Evolutionary conservation across 2,329 filamentous ascomycete species (phyloP), one percentile per base, ranked within the genome.

Genomic region (Arthrocladium fulminans): DNA sequence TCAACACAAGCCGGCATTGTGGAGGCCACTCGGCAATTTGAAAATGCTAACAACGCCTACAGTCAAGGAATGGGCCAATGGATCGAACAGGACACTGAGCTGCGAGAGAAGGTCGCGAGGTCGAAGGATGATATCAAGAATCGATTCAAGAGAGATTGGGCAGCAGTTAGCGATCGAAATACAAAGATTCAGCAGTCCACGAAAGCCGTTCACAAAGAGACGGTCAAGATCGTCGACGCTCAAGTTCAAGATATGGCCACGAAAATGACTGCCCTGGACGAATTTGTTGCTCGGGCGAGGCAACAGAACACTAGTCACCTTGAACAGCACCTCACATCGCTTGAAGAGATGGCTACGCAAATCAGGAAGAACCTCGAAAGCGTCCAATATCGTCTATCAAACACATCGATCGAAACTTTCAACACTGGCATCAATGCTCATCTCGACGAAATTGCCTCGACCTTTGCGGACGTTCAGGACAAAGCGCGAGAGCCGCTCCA

Each of bases 241-340:
- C 92, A 98, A 67, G 86, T 94, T 69, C 76, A 79, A 48, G 86
- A 94, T 57, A 84, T 98, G 61, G 83, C 86, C 52, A 77, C 75
- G n/a, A 88, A 97, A 65, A 89, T 98, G 78, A 79, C 82, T 49
- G 86, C 87, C 1, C 76, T 98, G 6, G 90, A 97, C 60, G 86
- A 90, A 56, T 95, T 96, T 59, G 88, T 97, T 32, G 77, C 83
- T 25, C 81, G 86, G 25, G 88, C 94, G 43, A 80, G 83, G 51
- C 79, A 78, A 1, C 84, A 94, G 60, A 97, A 95, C 63, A 79
- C 83, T 24, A 73, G 74, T 15, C 88, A 94, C 61, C 83, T 92
- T 63, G 74, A 80, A 22, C 75, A 77, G 22, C 86, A 94, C 54
- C 66, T 74, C 1, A 64, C 73, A n/a, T 84, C 81, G 1, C 70